Conservation (phyloP, 305 asterid genomes). For the Nicotiana rustica region DNA sequence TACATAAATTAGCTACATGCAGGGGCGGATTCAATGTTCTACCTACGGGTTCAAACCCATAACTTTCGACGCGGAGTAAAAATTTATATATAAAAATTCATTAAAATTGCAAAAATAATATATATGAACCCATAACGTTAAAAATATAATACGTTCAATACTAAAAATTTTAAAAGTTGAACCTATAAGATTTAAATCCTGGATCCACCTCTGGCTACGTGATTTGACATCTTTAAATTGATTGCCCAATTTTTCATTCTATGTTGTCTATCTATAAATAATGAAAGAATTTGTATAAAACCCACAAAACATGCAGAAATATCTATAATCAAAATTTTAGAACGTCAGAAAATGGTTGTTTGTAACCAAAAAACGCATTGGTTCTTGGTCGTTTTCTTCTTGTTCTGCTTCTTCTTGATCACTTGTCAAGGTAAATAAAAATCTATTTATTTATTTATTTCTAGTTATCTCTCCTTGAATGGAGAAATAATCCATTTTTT, state of each 20-base stretch:
- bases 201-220: background rate
- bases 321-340: background rate
- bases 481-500: background rate
- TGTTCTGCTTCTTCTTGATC: constrained; percentile 22
- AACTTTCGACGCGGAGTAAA: no score
- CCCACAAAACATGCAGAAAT: background rate
- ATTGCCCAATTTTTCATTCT: constrained; percentile 17
- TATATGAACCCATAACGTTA: no score
- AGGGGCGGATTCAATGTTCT: no score
- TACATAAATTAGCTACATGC: background rate
- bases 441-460: background rate
- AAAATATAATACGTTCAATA: no score
- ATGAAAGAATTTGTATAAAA: background rate
- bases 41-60: no score
- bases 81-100: no score
- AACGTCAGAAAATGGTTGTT: constrained; percentile 11
- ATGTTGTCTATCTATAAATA: constrained; percentile 28
- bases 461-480: background rate
- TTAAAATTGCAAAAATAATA: no score
- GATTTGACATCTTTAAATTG: constrained; percentile 15
- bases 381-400: constrained; percentile 12
- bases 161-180: no score
- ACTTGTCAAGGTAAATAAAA: constrained; percentile 31
- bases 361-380: constrained; percentile 10
- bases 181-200: no score